Base-by-base conservation (phyloP, 1,284 basidiomycete species). In the Ustilago cynodontis region DNA sequence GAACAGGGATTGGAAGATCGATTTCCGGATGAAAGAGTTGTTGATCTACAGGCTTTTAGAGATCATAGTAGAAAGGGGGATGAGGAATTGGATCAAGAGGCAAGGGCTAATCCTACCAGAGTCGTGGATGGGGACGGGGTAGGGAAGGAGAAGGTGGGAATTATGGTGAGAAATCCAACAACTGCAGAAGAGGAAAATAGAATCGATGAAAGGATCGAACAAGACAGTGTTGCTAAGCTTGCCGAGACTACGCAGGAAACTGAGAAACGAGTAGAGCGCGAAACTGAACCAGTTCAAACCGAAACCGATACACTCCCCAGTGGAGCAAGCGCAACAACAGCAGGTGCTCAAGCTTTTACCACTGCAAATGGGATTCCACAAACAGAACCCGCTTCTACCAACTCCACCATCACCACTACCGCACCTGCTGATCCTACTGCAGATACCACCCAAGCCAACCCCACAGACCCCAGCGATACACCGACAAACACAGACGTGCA, bases 11-110 rank as follows among this genome's bases (percentile, higher is more conserved):
- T 76, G 33, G 68, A 76, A 22, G 73, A 76, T 51, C 1, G 20
- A 8, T 35, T 55, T 41, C 73, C 73, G 1, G 73, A 76, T 53
- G 35, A 50, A n/a, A 35, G 73, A 28, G 54, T 76, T 20, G 73
- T 76, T 28, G 65, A 66, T 1, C 18, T 8, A 3, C 65, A 69
- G 26, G 59, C 60, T 35, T 73, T 77, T 45, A 65, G 56, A 29
- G 80, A 84, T 50, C 29, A 68, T 43, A 53, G 69, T 26, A 58
- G 77, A 16, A 66, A 78, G 41, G 76, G 75, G 1, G 75, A 77
- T 39, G 80, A 73, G 16, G 79, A 82, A 65, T 51, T 84, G 57
- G 73, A 76, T 51, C 4, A 37, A 1, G 73, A 71, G 16, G 59
- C 20, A 1, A 62, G 58, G 16, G 57, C 58, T 2, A 71, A 76